Percentiles rank a stretch among this genome's conserved stretches.
Evolutionary conservation across 768 basidiomycete genomes (phyloP).

Genomic region (Pilatotrama ljubarskyi): DNA sequence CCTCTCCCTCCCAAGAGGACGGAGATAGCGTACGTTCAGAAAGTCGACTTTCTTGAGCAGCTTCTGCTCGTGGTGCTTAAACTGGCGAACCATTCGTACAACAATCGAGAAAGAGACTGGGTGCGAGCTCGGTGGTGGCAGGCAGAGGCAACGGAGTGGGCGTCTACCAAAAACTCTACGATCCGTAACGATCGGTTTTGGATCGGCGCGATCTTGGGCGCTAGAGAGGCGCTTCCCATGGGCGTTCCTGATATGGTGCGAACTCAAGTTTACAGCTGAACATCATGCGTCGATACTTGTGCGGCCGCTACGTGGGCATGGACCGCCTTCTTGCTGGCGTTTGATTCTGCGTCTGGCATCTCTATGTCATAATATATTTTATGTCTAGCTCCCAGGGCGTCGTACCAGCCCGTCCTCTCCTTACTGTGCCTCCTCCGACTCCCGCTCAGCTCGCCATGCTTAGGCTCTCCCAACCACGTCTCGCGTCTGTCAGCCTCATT

Average conservation of each 20-base stretch:
- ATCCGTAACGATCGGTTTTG: background rate
- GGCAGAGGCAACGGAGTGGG: constrained; percentile 1
- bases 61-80: constrained; percentile 96
- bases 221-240: background rate
- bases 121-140: background rate
- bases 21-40: constrained; percentile 63
- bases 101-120: constrained; percentile 11
- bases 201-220: background rate
- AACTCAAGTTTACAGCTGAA: background rate
- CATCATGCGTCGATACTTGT: background rate
- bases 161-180: constrained; percentile 11
- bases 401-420: background rate
- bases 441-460: background rate
- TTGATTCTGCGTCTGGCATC: background rate
- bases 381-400: background rate
- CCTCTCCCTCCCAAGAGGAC: background rate
- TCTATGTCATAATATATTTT: background rate
- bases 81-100: constrained; percentile 88
- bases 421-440: background rate
- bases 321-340: background rate
- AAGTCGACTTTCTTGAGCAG: constrained; percentile 97
- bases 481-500: background rate
- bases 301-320: background rate
- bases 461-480: background rate
- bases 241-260: background rate